Conservation (phyloP, 2,329 filamentous ascomycete species). For the Arthrinium phaeospermum region DNA sequence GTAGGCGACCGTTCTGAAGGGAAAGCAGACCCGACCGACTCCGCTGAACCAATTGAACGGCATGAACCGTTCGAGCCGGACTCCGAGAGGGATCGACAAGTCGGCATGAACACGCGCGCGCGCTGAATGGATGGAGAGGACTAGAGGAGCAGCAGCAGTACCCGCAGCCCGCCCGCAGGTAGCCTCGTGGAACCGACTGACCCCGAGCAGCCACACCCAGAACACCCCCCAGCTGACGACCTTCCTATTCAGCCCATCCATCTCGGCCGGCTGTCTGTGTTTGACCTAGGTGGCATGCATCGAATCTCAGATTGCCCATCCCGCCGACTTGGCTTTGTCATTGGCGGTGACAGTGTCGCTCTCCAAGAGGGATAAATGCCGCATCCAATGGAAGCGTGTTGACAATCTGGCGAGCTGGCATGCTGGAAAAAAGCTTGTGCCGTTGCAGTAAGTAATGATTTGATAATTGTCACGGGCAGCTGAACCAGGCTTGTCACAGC, state of each 20-base stretch:
- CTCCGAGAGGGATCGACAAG: conserved; percentile 1
- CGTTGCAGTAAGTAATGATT: not conserved
- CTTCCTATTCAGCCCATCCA: conserved; percentile 11
- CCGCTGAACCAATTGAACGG: not conserved
- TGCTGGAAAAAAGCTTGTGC: not conserved
- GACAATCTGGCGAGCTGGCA: not conserved
- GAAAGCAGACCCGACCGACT: not conserved
- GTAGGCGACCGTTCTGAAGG: not conserved
- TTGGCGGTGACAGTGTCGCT: not conserved
- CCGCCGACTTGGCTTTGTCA: not conserved
- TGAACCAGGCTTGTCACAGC: not conserved
- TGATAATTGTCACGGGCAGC: not conserved
- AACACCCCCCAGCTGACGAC: not conserved
- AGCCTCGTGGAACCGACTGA: conserved; percentile 7
- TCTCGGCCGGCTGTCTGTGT: not conserved
- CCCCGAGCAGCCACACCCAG: not conserved
- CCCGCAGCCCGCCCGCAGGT: not conserved
- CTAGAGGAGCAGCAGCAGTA: too few species aligned
- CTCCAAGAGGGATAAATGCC: not conserved
- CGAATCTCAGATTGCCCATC: not conserved
- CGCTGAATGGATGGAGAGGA: not conserved
- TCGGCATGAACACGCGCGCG: not conserved
- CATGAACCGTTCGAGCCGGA: not conserved
- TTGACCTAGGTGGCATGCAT: not conserved
- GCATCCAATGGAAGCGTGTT: not conserved